Evolutionary conservation across 768 basidiomycete genomes (phyloP), one percentile per base, ranked within the genome.

Genomic region (Trametes maxima): DNA sequence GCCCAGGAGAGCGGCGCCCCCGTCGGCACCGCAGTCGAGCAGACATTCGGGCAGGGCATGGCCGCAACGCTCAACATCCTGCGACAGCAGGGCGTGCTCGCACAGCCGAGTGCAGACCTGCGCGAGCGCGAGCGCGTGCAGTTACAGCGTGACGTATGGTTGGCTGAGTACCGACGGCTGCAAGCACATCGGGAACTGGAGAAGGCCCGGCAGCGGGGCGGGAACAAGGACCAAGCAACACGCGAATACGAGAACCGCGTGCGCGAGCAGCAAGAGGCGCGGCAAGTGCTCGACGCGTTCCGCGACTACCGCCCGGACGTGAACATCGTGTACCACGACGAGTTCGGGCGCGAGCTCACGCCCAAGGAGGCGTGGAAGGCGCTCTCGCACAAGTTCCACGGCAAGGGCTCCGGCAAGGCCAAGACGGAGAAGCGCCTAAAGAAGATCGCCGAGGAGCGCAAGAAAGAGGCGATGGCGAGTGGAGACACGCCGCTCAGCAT

Each of bases 321-420:
- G 68, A 93, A 96, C 65, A 92, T 98, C 69, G 90, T 91, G 50
- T 99, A 99, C 72, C 89, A 95, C 65, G 97, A 99, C 71, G 96
- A 99, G 74, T 93, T 94, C 72, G 97, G 97, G 48, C 83, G 97
- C 40, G 72, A 82, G 59, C 77, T 95, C 72, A 92, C 92, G 22
- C 88, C 88, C 19, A 98, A 98, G 80, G 97, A 99, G 78, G 95
- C 96, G 5, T 98, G 96, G 95, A 98, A 98, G 77, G 93, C 94
- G 17, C 78, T 99, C 44, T 95, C 92, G 45, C 97, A 99, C 74
- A 92, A 93, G 72, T 98, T 99, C 85, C 97, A 99, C 67, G 97
- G 97, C 37, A 98, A 98, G 75, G 94, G 94, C 2, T 92, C 92
- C 0, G 97, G 97, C 12, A 92, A 89, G 78, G 92, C 91, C 85